Conservation (phyloP, 768 basidiomycete genomes). For the Exsudoporus frostii region DNA sequence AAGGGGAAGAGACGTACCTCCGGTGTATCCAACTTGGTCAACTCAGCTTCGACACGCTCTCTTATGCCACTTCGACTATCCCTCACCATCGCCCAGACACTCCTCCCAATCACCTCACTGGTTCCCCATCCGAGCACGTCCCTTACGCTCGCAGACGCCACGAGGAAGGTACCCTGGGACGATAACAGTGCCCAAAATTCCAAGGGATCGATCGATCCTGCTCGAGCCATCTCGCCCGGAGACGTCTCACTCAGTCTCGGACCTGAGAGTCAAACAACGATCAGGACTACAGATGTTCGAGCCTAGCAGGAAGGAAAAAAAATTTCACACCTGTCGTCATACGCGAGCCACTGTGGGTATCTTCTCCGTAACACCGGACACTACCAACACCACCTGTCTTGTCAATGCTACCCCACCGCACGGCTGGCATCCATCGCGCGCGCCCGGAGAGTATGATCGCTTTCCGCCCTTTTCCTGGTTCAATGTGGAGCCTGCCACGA, state of each 20-base stretch:
- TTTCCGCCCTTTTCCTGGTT: constrained; percentile 92
- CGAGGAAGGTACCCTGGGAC: constrained; percentile 46
- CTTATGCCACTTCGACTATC: constrained; percentile 17
- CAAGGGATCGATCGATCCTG: constrained; percentile 5
- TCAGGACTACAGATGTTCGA: background rate
- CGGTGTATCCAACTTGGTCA: constrained; percentile 19
- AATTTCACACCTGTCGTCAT: constrained; percentile 22
- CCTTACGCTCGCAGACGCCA: constrained; percentile 46
- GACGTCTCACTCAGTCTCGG: background rate
- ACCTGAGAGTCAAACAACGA: background rate
- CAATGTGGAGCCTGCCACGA: constrained; percentile 83
- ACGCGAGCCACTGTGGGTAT: background rate
- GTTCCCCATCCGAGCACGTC: constrained; percentile 66
- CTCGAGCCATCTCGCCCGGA: background rate
- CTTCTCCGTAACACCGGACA: background rate
- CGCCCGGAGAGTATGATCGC: constrained; percentile 90
- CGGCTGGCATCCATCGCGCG: constrained; percentile 58
- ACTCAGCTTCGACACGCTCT: constrained; percentile 27
- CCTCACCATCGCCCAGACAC: constrained; percentile 38
- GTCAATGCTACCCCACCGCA: constrained; percentile 59
- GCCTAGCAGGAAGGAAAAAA: background rate
- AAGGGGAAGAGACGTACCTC: constrained; percentile 13
- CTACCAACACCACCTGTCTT: constrained; percentile 40
- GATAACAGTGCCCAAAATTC: constrained; percentile 57
- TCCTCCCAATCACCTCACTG: constrained; percentile 51